Evolutionary conservation across 345 rosid genomes (phyloP).

Genomic region (Tarenaya hassleriana): DNA sequence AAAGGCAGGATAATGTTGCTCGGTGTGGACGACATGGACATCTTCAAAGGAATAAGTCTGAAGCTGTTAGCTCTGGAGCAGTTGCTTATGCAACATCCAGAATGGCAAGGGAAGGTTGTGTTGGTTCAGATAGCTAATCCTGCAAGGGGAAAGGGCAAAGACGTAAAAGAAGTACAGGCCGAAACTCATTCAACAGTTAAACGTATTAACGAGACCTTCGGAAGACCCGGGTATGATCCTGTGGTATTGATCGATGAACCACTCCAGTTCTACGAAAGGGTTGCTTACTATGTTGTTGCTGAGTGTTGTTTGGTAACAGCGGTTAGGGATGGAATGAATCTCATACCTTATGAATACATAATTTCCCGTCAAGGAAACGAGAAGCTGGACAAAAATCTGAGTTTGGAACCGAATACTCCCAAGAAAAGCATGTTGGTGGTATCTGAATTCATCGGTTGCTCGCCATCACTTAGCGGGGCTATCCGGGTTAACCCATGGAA

Average conservation of each 20-base stretch:
- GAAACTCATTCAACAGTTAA: slow-evolving; percentile 70
- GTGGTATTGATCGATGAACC: slow-evolving; percentile 66
- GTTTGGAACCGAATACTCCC: slow-evolving; percentile 38
- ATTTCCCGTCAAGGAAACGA: slow-evolving; percentile 79
- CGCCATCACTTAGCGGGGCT: slow-evolving; percentile 84
- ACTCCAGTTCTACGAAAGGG: slow-evolving; percentile 65
- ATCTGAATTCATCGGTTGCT: slow-evolving; percentile 91
- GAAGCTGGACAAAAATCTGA: slow-evolving; percentile 49
- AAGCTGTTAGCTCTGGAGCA: slow-evolving; percentile 89
- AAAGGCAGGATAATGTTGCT: slow-evolving; percentile 64
- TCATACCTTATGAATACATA: slow-evolving; percentile 80
- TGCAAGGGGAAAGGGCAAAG: slow-evolving; percentile 70
- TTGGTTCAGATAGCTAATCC: slow-evolving; percentile 88
- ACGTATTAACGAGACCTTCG: slow-evolving; percentile 66
- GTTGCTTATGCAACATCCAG: slow-evolving; percentile 63
- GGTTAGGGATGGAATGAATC: slow-evolving; percentile 90
- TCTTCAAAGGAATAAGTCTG: slow-evolving; percentile 76
- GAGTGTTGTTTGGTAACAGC: slow-evolving; percentile 91
- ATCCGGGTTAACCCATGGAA: slow-evolving; percentile 89
- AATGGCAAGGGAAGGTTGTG: slow-evolving; percentile 71
- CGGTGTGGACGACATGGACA: slow-evolving; percentile 91
- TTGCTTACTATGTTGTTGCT: slow-evolving; percentile 78
- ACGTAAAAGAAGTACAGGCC: slow-evolving; percentile 75
- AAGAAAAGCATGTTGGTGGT: slow-evolving; percentile 87
- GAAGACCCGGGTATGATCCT: slow-evolving; percentile 70